Evolutionary conservation across 2,329 filamentous ascomycete genomes (phyloP), one percentile per base, ranked within the genome.

Genomic region (Trichophyton equinum): DNA sequence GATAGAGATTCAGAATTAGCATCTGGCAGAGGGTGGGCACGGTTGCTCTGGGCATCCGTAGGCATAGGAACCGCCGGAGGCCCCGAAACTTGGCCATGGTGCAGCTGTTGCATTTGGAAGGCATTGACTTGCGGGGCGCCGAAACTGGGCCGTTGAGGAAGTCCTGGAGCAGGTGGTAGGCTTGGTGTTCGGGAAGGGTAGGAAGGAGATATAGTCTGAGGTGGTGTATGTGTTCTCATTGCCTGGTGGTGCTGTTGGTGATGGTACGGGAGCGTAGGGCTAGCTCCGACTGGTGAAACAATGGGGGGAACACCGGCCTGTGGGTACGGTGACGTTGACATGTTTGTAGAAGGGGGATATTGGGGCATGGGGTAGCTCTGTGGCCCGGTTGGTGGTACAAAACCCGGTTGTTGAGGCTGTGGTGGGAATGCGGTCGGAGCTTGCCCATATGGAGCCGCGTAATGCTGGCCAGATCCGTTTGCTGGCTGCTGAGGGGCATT

Each of bases 131-230:
- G 75, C 30, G 80, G 79, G 15, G 79, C 78, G 63, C 77, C 78
- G 68, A 85, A 83, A 9, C 78, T 75, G 15, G 84, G 84, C 59
- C 84, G 78, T 64, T 84, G 81, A 2, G 84, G 84, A 49, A 86
- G 76, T 61, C 82, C 81, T 22, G 81, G 77, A 13, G 79, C 78
- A 57, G 76, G 69, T n/a, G 81, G 81, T 56, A 83, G 72, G 67
- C 79, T 82, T 58, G 63, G 59, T 2, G 61, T 61, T 62, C 77
- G 79, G 59, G 81, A 79, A 65, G 80, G 75, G 56, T 75, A 76
- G 13, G 78, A 76, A 33, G 66, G 66, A 62, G 68, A 64, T 27
- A 55, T 55, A 60, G 64, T 67, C 62, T 73, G 75, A 30, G 75
- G 75, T 53, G 77, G 76, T 7, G 76, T 77, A 63, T 77, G 73